A percentile compares a stretch with the other conserved stretches of the same genome.
phyloP scores from a whole-genome alignment of 805 yeast species.

The Ogataea nakhonphanomensis region DNA sequence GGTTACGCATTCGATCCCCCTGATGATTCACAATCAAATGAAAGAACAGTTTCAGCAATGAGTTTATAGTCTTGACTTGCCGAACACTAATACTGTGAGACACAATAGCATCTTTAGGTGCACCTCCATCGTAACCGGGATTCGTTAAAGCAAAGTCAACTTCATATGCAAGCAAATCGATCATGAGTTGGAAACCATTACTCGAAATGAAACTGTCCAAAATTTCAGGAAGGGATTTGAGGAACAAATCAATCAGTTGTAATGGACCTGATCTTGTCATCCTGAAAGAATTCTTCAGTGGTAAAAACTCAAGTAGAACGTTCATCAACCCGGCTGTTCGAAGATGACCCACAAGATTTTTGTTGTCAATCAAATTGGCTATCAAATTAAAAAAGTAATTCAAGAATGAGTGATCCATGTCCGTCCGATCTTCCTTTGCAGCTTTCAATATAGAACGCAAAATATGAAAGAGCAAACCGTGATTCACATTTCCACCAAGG shows the following conservation, averaged over 20 bases:
- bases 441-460: conserved; percentile 58
- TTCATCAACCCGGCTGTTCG: conserved; percentile 74
- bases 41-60: conserved; percentile 59
- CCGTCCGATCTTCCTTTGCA: conserved; percentile 34
- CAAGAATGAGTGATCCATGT: conserved; percentile 25
- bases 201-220: conserved; percentile 61
- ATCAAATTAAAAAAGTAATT: conserved; percentile 55
- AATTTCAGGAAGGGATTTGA: conserved; percentile 43
- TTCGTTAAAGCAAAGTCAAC: conserved; percentile 59
- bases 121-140: conserved; percentile 53
- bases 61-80: conserved; percentile 57
- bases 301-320: conserved; percentile 59
- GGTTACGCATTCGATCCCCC: conserved; percentile 79
- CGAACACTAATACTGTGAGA: conserved; percentile 53
- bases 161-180: conserved; percentile 60
- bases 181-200: conserved; percentile 62
- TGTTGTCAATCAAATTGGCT: conserved; percentile 57
- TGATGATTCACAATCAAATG: conserved; percentile 67
- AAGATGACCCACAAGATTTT: conserved; percentile 51
- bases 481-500: conserved; percentile 81
- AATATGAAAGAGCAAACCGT: conserved; percentile 75
- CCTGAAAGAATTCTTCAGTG: conserved; percentile 47
- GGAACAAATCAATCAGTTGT: conserved; percentile 50
- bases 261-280: conserved; percentile 62
- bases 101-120: conserved; percentile 49